Percentiles rank a stretch among this genome's conserved stretches.
These are phyloP conservation scores for Xylaria venustula DNA, from an alignment of 495 filamentous ascomycete genomes.

Conservation along the genomic window DNA sequence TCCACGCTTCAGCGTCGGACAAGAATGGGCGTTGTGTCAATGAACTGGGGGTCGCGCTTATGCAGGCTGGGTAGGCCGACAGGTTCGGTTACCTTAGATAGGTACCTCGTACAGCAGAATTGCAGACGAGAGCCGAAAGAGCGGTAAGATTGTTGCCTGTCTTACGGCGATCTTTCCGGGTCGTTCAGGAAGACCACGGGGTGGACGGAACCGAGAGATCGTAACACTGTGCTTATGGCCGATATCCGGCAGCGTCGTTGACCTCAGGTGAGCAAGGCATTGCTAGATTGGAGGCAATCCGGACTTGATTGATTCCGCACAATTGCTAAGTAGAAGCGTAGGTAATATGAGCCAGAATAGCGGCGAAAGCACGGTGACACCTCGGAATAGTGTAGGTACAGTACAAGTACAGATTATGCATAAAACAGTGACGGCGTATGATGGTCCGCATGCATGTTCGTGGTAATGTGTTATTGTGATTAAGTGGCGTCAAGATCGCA, in stretches of 20 bases:
- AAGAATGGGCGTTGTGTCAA: conserved; percentile 6
- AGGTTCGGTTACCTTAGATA: conserved; percentile 11
- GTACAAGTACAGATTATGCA: no score
- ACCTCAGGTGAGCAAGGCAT: background rate
- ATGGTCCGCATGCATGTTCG: no score
- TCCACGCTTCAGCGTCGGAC: conserved; percentile 1
- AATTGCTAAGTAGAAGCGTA: no score
- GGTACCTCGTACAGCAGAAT: background rate
- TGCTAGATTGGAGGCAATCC: background rate
- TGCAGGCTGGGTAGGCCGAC: conserved; percentile 6
- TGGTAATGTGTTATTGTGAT: no score
- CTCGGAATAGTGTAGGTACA: no score
- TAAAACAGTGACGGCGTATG: no score
- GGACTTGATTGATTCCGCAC: no score
- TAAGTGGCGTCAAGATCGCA: background rate
- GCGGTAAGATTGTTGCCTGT: conserved; percentile 10
- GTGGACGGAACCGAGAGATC: background rate
- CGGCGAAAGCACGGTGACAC: no score
- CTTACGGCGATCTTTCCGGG: conserved; percentile 4
- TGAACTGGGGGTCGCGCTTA: conserved; percentile 15
- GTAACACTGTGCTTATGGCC: background rate
- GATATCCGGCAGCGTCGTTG: background rate
- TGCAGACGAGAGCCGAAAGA: conserved; percentile 5
- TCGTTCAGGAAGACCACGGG: conserved; percentile 4
- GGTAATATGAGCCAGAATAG: no score